Evolutionary conservation across 768 basidiomycete species (phyloP), one percentile per base, ranked within the genome.

Genomic region (Dioszegia crocea): DNA sequence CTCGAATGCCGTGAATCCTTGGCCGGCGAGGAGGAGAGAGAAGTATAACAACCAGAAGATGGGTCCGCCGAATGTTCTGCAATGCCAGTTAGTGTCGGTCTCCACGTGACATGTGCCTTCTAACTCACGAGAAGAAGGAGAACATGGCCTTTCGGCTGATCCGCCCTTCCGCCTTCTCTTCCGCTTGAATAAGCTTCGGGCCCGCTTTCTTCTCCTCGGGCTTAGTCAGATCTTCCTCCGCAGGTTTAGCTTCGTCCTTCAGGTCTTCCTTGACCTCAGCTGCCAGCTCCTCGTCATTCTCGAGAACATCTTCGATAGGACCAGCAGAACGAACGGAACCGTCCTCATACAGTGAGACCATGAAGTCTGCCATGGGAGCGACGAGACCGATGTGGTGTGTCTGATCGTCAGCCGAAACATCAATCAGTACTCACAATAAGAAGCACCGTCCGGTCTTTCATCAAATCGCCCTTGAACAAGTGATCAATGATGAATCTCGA

Each of bases 401-500:
- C 71, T 76, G 54, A 12, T 17, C 9, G 38, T 55, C 29, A 61
- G 41, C 47, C 29, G 10, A 19, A 12, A 4, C 44, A 48, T 17
- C 54, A 44, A 4, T 16, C 19, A 3, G 17, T 21, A 70, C 80
- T 65, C 59, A 84, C 84, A 45, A 85, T 82, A 1, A 84, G 74
- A 8, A 85, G 65, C 11, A 84, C 76, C 1, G 84, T 84, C n/a
- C 84, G 77, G 23, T 77, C 81, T 14, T 69, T 73, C 36, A 84
- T 67, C 3, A 85, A 70, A 55, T 81, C 80, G 4, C 82, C 81
- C 48, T 73, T 64, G 59, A 84, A 77, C 57, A 82, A 80, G 46
- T 83, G 78, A 16, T 81, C 79, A 29, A 83, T 79, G 56, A 84
- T 81, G 76, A 76, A 82, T 51, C 81, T 79, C 9, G 81, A 78